A percentile compares a stretch with the other conserved stretches of the same genome.
Conservation (phyloP, 2,329 filamentous ascomycete species). For the Exophiala viscosa region DNA sequence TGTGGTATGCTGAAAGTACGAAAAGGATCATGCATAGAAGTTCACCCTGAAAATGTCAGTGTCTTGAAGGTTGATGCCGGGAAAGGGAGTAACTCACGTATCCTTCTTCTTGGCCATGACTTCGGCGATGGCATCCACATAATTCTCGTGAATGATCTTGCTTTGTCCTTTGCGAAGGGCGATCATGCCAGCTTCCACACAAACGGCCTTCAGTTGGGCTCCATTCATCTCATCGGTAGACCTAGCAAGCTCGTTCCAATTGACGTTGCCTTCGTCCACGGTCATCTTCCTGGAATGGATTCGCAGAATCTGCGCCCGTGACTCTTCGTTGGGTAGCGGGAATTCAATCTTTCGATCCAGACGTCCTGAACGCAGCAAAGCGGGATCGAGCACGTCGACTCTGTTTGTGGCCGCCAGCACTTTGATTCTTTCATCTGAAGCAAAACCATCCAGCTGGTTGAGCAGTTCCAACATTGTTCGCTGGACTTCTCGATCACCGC, state of each 20-base stretch:
- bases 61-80: not conserved
- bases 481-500: slow-evolving; percentile 94
- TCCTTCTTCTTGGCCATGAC: slow-evolving; percentile 91
- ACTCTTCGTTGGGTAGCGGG: slow-evolving; percentile 95
- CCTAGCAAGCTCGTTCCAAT: slow-evolving; percentile 92
- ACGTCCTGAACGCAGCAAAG: slow-evolving; percentile 83
- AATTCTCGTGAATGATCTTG: slow-evolving; percentile 97
- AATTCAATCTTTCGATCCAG: slow-evolving; percentile 98
- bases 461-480: slow-evolving; percentile 98
- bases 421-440: slow-evolving; percentile 94
- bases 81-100: slow-evolving; percentile 40
- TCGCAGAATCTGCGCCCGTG: slow-evolving; percentile 90
- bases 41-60: slow-evolving; percentile 27
- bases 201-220: slow-evolving; percentile 96
- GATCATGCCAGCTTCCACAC: slow-evolving; percentile 97
- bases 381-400: slow-evolving; percentile 89
- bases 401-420: slow-evolving; percentile 92
- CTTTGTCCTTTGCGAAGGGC: slow-evolving; percentile 88
- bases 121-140: slow-evolving; percentile 96
- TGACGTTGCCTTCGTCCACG: slow-evolving; percentile 76
- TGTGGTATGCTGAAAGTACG: not conserved
- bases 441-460: slow-evolving; percentile 97
- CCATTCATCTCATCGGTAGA: slow-evolving; percentile 98
- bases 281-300: slow-evolving; percentile 99
- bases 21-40: slow-evolving; percentile 31